Evolutionary conservation across 805 yeast species (phyloP).

Genomic region (Saturnispora quitensis): DNA sequence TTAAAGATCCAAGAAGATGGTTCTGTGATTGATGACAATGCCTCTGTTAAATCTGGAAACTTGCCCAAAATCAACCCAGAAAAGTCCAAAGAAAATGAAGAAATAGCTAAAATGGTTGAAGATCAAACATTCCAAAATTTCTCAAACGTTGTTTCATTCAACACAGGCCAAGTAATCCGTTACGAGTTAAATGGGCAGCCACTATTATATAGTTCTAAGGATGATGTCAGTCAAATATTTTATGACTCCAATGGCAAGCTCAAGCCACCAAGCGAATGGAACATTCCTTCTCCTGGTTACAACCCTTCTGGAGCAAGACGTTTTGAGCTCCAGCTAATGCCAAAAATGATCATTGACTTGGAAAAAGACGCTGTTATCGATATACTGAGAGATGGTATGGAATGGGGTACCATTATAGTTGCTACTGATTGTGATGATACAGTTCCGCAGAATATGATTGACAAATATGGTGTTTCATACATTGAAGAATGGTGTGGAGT

Average conservation of each 20-base stretch:
- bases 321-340: conserved; percentile 91
- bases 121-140: conserved; percentile 77
- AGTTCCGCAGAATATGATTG: conserved; percentile 12
- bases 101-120: conserved; percentile 47
- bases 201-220: conserved; percentile 58
- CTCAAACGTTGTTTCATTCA: conserved; percentile 63
- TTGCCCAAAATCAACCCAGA: conserved; percentile 13
- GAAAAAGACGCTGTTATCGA: conserved; percentile 39
- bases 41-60: conserved; percentile 11
- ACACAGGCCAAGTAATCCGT: conserved; percentile 80
- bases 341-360: conserved; percentile 77
- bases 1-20: conserved; percentile 12
- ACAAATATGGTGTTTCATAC: conserved; percentile 16
- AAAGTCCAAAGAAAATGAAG: conserved; percentile 31
- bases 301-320: conserved; percentile 52
- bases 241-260: conserved; percentile 19
- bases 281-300: conserved; percentile 51
- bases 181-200: conserved; percentile 78
- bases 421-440: conserved; percentile 38
- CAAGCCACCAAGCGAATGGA: conserved; percentile 14
- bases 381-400: conserved; percentile 68
- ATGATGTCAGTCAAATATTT: conserved; percentile 40
- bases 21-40: conserved; percentile 8
- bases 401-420: conserved; percentile 91
- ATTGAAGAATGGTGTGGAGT: conserved; percentile 23